Evolutionary conservation across 2,329 filamentous ascomycete species (phyloP).

Genomic region (Pseudomassariella vexata): DNA sequence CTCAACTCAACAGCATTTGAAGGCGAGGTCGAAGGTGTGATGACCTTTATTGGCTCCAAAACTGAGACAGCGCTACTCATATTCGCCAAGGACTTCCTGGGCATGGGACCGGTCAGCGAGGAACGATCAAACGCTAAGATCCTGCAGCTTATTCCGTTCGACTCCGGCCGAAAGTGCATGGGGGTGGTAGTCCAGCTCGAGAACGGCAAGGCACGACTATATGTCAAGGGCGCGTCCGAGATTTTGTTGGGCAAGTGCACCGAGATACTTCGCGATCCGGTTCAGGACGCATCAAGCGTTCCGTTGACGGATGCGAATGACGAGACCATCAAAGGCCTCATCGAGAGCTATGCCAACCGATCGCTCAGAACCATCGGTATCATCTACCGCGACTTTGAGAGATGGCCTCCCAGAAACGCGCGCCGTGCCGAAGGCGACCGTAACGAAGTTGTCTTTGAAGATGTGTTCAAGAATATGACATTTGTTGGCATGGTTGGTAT

Average conservation of each 20-base stretch:
- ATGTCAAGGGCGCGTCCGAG: constrained; percentile 61
- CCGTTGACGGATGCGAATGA: constrained; percentile 47
- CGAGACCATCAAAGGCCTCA: constrained; percentile 57
- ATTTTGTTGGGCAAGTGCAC: constrained; percentile 55
- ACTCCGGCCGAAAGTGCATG: constrained; percentile 71
- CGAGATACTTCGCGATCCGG: constrained; percentile 43
- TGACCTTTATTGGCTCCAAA: constrained; percentile 70
- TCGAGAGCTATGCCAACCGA: constrained; percentile 70
- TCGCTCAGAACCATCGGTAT: constrained; percentile 83
- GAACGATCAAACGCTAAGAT: constrained; percentile 55
- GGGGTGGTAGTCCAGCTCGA: constrained; percentile 49
- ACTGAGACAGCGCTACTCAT: constrained; percentile 71
- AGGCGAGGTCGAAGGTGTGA: constrained; percentile 61
- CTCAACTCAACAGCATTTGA: constrained; percentile 73
- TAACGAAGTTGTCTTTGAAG: constrained; percentile 59
- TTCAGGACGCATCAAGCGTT: constrained; percentile 33
- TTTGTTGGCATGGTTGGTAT: constrained; percentile 71
- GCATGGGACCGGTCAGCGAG: constrained; percentile 59
- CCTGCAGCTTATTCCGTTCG: constrained; percentile 68
- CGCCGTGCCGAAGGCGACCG: constrained; percentile 49
- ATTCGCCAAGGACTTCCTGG: constrained; percentile 60
- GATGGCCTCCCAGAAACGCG: constrained; percentile 70
- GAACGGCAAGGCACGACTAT: constrained; percentile 47
- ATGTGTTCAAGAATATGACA: constrained; percentile 61
- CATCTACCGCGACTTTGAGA: constrained; percentile 76